phyloP scores from a whole-genome alignment of 1,284 basidiomycete species.

The Ustilago crameri region DNA sequence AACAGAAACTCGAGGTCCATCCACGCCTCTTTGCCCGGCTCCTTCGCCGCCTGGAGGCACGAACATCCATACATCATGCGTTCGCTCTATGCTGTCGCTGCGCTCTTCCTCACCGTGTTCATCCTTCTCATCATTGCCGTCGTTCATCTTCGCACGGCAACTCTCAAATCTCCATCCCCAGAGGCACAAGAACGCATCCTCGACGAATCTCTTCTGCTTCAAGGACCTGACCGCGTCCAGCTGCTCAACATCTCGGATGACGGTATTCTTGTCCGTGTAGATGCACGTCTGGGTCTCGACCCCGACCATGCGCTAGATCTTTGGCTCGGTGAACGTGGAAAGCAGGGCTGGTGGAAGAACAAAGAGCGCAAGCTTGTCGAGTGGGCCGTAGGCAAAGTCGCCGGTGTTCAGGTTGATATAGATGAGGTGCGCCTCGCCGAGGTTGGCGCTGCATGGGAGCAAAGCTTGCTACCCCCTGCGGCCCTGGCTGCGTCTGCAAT shows the following conservation, averaged over 20 bases:
- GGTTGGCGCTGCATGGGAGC: slow-evolving; percentile 37
- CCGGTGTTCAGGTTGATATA: slow-evolving; percentile 56
- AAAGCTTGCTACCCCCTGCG: slow-evolving; percentile 15
- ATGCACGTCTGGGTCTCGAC: slow-evolving; percentile 61
- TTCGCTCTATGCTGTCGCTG: slow-evolving; percentile 33
- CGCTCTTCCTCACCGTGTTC: slow-evolving; percentile 42
- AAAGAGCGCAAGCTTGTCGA: slow-evolving; percentile 57
- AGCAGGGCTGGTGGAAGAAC: slow-evolving; percentile 53
- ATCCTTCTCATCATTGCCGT: slow-evolving; percentile 43
- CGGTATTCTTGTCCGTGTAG: slow-evolving; percentile 54
- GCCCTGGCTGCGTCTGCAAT: neutral
- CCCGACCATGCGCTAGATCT: slow-evolving; percentile 58
- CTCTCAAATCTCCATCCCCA: slow-evolving; percentile 46
- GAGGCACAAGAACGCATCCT: slow-evolving; percentile 55
- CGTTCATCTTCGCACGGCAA: slow-evolving; percentile 47
- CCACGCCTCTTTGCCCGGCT: slow-evolving; percentile 28
- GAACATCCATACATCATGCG: slow-evolving; percentile 38
- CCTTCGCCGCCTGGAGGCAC: slow-evolving; percentile 43
- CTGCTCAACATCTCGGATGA: slow-evolving; percentile 58
- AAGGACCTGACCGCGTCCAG: slow-evolving; percentile 57
- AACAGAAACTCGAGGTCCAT: slow-evolving; percentile 40
- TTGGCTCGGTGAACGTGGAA: slow-evolving; percentile 52
- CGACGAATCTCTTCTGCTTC: slow-evolving; percentile 51
- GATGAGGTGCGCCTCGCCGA: slow-evolving; percentile 53
- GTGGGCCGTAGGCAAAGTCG: slow-evolving; percentile 60